phyloP scores from a whole-genome alignment of 2,329 filamentous ascomycete genomes.

The Cyphellophora europaea region DNA sequence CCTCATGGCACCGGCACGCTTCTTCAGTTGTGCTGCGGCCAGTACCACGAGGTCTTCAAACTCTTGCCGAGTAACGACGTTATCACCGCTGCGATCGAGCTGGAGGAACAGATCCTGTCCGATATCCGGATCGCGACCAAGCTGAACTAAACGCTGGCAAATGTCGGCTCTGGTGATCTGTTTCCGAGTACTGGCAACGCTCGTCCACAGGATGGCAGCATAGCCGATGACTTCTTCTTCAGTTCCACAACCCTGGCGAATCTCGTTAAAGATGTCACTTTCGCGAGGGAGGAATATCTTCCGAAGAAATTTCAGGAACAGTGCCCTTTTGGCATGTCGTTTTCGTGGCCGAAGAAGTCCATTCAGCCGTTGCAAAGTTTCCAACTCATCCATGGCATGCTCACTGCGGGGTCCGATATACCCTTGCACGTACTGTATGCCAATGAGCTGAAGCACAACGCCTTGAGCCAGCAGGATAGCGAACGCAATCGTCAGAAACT shows the following conservation, averaged over 20 bases:
- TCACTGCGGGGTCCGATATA: conserved; percentile 5
- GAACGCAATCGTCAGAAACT: conserved; percentile 4
- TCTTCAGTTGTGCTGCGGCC: conserved; percentile 2
- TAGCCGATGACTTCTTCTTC: conserved; percentile 2
- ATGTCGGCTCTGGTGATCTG: conserved; percentile 1
- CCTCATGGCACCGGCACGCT: not conserved
- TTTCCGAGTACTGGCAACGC: not conserved
- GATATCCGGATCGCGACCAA: conserved; percentile 4
- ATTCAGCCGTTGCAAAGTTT: conserved; percentile 1
- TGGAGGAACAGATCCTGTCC: conserved; percentile 3
- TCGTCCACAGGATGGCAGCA: conserved; percentile 2
- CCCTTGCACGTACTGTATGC: conserved; percentile 3
- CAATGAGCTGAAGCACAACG: conserved; percentile 2
- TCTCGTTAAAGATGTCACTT: conserved; percentile 3
- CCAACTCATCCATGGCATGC: conserved; percentile 2
- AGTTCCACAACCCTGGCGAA: conserved; percentile 1
- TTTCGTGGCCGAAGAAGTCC: not conserved
- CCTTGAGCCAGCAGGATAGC: conserved; percentile 4
- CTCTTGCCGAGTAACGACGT: conserved; percentile 1
- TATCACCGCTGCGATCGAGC: conserved; percentile 3
- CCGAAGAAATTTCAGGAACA: not conserved
- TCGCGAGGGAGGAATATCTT: conserved; percentile 2
- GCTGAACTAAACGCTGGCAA: not conserved
- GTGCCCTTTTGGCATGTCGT: not conserved
- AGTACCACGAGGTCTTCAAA: conserved; percentile 3